A percentile compares a stretch with the other conserved stretches of the same genome.
phyloP scores from a whole-genome alignment of 75 land plant species.

The Azolla pinnata region DNA sequence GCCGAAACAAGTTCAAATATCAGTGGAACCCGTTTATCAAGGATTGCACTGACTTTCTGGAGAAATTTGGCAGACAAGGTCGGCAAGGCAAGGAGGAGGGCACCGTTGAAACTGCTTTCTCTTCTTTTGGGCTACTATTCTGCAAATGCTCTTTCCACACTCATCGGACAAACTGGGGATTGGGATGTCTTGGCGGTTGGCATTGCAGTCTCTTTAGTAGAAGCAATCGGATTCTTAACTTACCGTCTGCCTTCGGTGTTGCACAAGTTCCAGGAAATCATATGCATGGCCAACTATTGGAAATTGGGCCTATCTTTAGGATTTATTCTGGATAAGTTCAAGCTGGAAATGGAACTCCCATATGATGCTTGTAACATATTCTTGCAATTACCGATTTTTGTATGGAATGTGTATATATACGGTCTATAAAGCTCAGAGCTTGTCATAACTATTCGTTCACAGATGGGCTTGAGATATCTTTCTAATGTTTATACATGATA shows the following conservation, averaged over 20 bases:
- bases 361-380: no score
- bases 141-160: slow-evolving; percentile 13
- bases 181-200: slow-evolving; percentile 14
- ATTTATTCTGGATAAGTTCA: slow-evolving; percentile 11
- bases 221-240: slow-evolving; percentile 6
- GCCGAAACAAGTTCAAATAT: no score
- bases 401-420: no score
- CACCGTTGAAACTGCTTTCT: slow-evolving; percentile 4
- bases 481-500: no score
- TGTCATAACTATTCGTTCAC: no score
- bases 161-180: slow-evolving; percentile 14
- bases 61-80: background rate
- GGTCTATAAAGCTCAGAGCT: no score
- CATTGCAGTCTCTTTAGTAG: slow-evolving; percentile 6
- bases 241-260: background rate
- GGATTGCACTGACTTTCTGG: background rate
- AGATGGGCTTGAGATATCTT: no score
- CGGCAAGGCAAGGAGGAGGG: background rate
- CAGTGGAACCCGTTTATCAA: background rate
- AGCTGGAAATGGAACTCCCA: slow-evolving; percentile 3
- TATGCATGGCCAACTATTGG: slow-evolving; percentile 10
- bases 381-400: no score
- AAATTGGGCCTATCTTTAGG: slow-evolving; percentile 12
- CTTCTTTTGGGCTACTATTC: slow-evolving; percentile 15
- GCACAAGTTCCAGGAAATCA: background rate